Percentiles rank a stretch among this genome's conserved stretches.
phyloP scores from a whole-genome alignment of 2,329 filamentous ascomycete genomes.

The Penicillium sp. region DNA sequence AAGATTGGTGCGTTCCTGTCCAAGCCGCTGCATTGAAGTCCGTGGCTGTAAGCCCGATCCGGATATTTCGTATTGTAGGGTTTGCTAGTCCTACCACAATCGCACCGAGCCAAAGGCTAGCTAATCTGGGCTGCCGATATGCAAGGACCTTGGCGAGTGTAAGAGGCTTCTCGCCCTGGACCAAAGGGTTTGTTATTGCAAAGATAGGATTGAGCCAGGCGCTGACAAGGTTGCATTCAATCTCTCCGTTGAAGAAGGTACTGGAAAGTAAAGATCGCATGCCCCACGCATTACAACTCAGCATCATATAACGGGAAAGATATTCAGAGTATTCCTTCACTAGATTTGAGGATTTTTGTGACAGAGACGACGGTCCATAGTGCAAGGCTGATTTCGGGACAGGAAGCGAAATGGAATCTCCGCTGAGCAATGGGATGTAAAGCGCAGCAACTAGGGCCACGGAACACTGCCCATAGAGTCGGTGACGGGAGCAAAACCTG shows the following conservation, averaged over 20 bases:
- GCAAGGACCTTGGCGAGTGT: conserved; percentile 12
- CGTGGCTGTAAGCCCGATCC: neutral
- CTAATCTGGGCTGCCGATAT: conserved; percentile 16
- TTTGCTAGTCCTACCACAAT: conserved; percentile 1
- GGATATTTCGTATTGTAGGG: neutral
- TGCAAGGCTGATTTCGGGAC: conserved; percentile 12
- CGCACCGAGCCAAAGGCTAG: conserved; percentile 23
- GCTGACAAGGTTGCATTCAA: conserved; percentile 25
- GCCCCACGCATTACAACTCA: conserved; percentile 24
- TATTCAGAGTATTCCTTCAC: conserved; percentile 1
- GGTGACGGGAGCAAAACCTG: conserved; percentile 19
- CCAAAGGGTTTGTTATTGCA: conserved; percentile 14
- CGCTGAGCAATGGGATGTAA: conserved; percentile 16
- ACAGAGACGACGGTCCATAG: neutral
- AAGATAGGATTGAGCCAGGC: conserved; percentile 24
- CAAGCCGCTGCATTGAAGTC: neutral
- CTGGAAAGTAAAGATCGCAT: conserved; percentile 23
- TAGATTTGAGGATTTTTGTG: conserved; percentile 3
- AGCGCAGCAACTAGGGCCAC: conserved; percentile 21
- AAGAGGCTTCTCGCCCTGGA: neutral
- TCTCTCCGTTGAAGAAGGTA: conserved; percentile 24
- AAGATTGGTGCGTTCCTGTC: neutral
- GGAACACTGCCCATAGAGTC: conserved; percentile 23
- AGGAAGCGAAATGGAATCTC: conserved; percentile 13
- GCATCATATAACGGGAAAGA: conserved; percentile 20